Evolutionary conservation across 179 eudicot species (phyloP), one percentile per base, ranked within the genome.

Genomic region (Sideroxylon spinosum): DNA sequence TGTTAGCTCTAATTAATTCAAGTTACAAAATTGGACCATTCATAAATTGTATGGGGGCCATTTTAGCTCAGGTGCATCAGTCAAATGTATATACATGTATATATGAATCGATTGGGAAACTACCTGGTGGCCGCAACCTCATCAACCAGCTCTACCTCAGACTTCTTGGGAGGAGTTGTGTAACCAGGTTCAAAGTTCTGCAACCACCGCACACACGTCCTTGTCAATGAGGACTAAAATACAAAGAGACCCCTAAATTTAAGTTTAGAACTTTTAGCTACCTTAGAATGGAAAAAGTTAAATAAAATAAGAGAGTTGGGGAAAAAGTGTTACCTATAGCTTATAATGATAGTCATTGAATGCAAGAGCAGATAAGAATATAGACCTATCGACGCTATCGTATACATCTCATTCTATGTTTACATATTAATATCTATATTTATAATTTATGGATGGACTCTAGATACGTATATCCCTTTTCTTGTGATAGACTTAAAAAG

Each of bases 121-220:
- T 86, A 93, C 98, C 98, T 91, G 67, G 90, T 86, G 62, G 84
- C 84, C 60, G 90, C 87, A 37, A 82, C 85, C 69, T 86, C 80
- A 77, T 88, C 85, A 25, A 48, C 73, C 44, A 71, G 75, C 84
- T 83, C 73, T 29, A 71, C 75, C 84, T 83, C 75, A 32, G 85
- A 50, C 79, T 85, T 89, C 74, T 89, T 87, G 50, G 91, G 90
- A 74, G 84, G 82, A 78, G 91, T 86, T 26, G 93, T 88, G 83
- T 93, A 95, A 6, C 95, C 97, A 9, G 95, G 90, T 85, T 90
- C 90, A 81, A 90, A 95, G 73, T 87, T 92, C 98, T 95, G 93
- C 84, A 87, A 79, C 25, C 49, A 74, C 28, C 9, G 29, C 37
- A 73, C 37, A 73, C 53, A 82, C 4, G 75, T 71, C 75, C 20